These are phyloP conservation scores for Chlamydomonas sp. DNA, from an alignment of 139 green algal species.

Conservation along the genomic window DNA sequence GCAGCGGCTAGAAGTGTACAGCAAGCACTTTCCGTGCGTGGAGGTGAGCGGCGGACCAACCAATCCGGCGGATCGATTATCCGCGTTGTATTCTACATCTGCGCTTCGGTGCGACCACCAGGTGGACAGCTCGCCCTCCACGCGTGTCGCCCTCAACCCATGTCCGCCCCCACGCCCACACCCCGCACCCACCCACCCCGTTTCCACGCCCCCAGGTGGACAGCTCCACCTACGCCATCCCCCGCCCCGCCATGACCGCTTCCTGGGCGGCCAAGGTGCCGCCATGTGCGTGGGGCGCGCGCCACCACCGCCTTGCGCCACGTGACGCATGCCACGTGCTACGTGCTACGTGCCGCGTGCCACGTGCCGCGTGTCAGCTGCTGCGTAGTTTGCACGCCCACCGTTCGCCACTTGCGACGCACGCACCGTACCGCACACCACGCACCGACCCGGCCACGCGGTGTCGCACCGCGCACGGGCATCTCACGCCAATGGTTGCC, in stretches of 20 bases:
- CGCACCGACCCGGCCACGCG: too few species aligned
- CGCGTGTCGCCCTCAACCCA: neutral
- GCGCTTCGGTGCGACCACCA: neutral
- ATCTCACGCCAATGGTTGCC: too few species aligned
- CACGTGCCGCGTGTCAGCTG: too few species aligned
- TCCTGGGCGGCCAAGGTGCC: slow-evolving; percentile 40
- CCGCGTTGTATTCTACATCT: neutral
- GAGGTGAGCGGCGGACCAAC: slow-evolving; percentile 2
- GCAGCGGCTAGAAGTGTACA: slow-evolving; percentile 36
- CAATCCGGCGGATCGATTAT: neutral
- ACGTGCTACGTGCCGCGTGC: too few species aligned
- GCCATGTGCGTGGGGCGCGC: neutral
- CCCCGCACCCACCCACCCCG: neutral
- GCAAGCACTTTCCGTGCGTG: slow-evolving; percentile 40
- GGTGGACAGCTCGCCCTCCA: neutral
- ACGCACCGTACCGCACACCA: too few species aligned
- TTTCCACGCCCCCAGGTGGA: slow-evolving; percentile 53
- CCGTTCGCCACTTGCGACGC: too few species aligned
- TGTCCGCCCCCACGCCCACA: too few species aligned
- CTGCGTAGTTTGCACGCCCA: too few species aligned
- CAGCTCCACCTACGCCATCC: slow-evolving; percentile 55
- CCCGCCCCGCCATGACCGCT: neutral
- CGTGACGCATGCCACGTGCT: neutral
- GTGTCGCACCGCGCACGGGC: too few species aligned
- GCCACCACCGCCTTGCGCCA: neutral